Evolutionary conservation across 352 stramenopile genomes (phyloP), one percentile per base, ranked within the genome.

Genomic region (Pythium brachiatum): DNA sequence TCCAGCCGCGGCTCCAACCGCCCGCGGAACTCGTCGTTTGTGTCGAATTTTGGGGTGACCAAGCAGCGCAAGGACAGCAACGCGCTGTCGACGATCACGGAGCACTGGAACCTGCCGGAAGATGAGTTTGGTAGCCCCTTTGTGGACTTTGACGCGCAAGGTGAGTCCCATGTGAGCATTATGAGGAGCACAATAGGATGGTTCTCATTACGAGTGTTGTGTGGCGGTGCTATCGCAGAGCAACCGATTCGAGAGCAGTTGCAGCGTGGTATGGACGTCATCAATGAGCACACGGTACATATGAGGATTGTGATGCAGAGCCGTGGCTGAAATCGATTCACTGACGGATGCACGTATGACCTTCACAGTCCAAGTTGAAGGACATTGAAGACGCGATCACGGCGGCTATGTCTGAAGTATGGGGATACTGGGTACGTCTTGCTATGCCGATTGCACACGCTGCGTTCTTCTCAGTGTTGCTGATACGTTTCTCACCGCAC

Each of bases 381-480:
- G 86, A 93, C 39, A 93, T 95, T 54, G 86, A 95, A 63, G 84
- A 95, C 47, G 84, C 83, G 0, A 88, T 95, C 60, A 93, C 84
- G 16, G 81, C 83, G 0, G 83, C 86, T 7, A 93, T 95, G 86
- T 95, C 86, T 12, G 86, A 95, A 82, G 84, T 95, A 7, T 95
- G 86, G 86, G 86, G 85, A 57, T 94, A 95, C 58, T 95, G 86
- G 86, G 85, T 94, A 73, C 62, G 68, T 59, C 31, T 36, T 15
- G 6, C 29, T 25, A 2, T n/a, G 16, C 16, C 20, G 16, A 54
- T 43, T 23, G 8, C 8, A 46, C 29, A 8, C 27, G 44, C 26
- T 57, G 31, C 1, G 41, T 44, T 44, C 2, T 7, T 7, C 21
- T 7, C 5, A 18, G 5, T 27, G n/a, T 11, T 2, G 48, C 34